Base-by-base conservation (phyloP, 2,329 filamentous ascomycete genomes). In the Hysterium pulicare region DNA sequence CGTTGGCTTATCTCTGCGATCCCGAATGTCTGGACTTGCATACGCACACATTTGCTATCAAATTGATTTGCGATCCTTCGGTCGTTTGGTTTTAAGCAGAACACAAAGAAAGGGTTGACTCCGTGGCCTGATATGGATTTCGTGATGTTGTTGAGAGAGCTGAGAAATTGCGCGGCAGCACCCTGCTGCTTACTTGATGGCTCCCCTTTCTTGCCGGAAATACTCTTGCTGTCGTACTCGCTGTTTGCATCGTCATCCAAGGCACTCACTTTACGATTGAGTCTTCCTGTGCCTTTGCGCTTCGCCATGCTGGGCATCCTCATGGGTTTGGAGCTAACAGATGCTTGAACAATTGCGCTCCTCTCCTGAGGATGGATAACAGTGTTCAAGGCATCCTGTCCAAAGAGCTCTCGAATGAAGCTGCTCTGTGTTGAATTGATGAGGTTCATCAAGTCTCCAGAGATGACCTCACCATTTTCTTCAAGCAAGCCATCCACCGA, bases 1-100 rank as follows among this genome's bases (percentile, higher is more conserved):
- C 93, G 81, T 62, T 96, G 90, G 62, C 90, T 95, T 66, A 98
- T 96, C 63, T 98, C 93, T 1, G 90, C 90, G 58, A 98, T 95
- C 23, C 93, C 93, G 54, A 97, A 88, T 0, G 90, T 95, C 62
- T 97, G 91, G 1, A 98, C 80, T 63, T 98, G 93, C 9, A 87
- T 87, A 3, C 93, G 84, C 17, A 98, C 93, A 63, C 93, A 98
- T 68, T 97, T 97, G 78, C 90, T 96, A 67, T 98, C 93, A 57
- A 97, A 98, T 61, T 98, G 93, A 55, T 98, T 98, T 48, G 93
- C 91, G 53, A 98, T 98, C 38, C 93, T 83, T 40, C 93, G 81
- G 64, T 98, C 93, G 55, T 98, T 98, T 17, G 93, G 91, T 70
- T 98, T 98, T 50, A 98, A 71, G 60, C 93, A 98, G 69, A 98